phyloP scores from a whole-genome alignment of 208 protist species.

The Hexamita inflata region DNA sequence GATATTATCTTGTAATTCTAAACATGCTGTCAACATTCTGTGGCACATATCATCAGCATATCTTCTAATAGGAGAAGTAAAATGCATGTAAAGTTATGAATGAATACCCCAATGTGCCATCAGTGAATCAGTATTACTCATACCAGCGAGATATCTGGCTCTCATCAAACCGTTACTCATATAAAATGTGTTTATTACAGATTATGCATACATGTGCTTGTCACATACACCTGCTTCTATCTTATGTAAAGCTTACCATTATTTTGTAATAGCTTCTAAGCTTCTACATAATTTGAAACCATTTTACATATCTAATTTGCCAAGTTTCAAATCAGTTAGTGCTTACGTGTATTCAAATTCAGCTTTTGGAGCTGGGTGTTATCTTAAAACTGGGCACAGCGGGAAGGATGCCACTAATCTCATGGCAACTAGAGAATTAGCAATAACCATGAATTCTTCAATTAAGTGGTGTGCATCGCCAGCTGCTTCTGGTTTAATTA shows the following conservation, averaged over 20 bases:
- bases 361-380: constrained; percentile 16
- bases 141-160: neutral
- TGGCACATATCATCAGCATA: constrained; percentile 34
- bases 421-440: constrained; percentile 13
- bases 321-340: neutral
- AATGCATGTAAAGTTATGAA: constrained; percentile 26
- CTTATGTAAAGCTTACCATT: neutral
- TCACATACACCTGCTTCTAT: neutral
- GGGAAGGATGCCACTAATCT: neutral
- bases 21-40: neutral
- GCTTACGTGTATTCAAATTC: neutral
- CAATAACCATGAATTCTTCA: constrained; percentile 40
- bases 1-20: neutral
- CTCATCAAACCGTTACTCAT: neutral
- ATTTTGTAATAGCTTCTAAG: neutral
- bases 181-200: neutral
- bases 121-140: neutral
- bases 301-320: neutral
- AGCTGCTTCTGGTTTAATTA: neutral
- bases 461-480: constrained; percentile 30
- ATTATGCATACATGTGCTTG: neutral
- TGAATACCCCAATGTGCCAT: constrained; percentile 16
- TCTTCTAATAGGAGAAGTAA: constrained; percentile 33
- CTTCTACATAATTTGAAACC: neutral
- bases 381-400: neutral